phyloP scores from a whole-genome alignment of 176 grass and related monocot genomes.

The Chloris gayana region DNA sequence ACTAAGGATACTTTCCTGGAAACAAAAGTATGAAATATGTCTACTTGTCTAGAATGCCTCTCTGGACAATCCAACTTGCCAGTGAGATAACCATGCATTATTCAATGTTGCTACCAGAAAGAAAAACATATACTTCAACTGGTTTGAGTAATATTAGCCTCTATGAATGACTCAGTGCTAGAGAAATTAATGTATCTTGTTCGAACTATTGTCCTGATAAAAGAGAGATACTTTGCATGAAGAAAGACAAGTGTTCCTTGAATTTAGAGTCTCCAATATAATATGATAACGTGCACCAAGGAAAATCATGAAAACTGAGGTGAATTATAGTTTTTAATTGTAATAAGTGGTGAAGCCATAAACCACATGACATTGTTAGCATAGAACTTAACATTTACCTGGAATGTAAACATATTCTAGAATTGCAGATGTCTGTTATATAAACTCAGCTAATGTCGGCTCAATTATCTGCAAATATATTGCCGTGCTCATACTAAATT shows the following conservation, averaged over 20 bases:
- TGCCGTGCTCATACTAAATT: not conserved
- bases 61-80: not conserved
- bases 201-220: conserved; percentile 2
- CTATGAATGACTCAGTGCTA: not conserved
- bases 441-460: not conserved
- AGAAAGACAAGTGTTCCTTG: not conserved
- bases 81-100: not conserved
- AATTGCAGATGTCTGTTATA: not conserved
- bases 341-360: no score
- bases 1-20: not conserved
- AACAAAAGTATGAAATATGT: not conserved
- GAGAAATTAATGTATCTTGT: conserved; percentile 4
- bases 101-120: not conserved
- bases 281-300: not conserved
- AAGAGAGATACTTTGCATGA: conserved; percentile 1
- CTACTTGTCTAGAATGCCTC: not conserved
- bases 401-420: not conserved
- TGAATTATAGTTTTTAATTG: not conserved
- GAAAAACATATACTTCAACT: not conserved
- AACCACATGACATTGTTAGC: no score
- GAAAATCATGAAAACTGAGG: no score
- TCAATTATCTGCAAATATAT: not conserved
- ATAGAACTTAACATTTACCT: not conserved
- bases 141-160: not conserved
- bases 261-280: not conserved